Evolutionary conservation across 1,284 basidiomycete genomes (phyloP).

Genomic region (Volvariella volvacea): DNA sequence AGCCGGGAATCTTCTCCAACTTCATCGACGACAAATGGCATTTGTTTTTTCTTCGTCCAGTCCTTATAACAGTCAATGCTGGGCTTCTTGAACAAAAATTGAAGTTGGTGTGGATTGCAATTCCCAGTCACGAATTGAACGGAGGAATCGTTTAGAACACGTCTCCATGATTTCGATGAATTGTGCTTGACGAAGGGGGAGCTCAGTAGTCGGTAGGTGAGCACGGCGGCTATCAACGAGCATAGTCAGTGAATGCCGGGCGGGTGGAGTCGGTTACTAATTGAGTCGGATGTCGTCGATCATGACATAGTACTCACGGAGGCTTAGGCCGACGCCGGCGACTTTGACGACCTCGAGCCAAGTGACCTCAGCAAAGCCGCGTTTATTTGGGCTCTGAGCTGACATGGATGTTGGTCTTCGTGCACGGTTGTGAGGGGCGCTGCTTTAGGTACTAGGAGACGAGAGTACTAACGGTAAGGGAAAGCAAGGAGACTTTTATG

Average conservation of each 20-base stretch:
- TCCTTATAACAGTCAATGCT: conserved; percentile 10
- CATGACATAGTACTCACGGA: background rate
- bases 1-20: conserved; percentile 18
- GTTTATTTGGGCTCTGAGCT: background rate
- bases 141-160: background rate
- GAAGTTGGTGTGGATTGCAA: conserved; percentile 13
- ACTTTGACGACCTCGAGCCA: background rate
- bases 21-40: conserved; percentile 16
- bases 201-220: background rate
- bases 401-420: no score
- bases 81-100: conserved; percentile 13
- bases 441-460: no score
- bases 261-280: background rate
- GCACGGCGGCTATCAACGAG: background rate
- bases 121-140: background rate
- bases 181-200: background rate
- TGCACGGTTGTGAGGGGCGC: no score
- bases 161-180: conserved; percentile 1
- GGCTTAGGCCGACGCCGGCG: background rate
- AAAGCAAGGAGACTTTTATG: no score
- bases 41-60: conserved; percentile 13
- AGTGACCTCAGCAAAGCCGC: background rate
- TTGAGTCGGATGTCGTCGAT: background rate
- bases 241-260: no score
- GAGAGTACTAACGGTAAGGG: no score